Base-by-base conservation (phyloP, 1,284 basidiomycete genomes). In the Neolentinus lepideus region DNA sequence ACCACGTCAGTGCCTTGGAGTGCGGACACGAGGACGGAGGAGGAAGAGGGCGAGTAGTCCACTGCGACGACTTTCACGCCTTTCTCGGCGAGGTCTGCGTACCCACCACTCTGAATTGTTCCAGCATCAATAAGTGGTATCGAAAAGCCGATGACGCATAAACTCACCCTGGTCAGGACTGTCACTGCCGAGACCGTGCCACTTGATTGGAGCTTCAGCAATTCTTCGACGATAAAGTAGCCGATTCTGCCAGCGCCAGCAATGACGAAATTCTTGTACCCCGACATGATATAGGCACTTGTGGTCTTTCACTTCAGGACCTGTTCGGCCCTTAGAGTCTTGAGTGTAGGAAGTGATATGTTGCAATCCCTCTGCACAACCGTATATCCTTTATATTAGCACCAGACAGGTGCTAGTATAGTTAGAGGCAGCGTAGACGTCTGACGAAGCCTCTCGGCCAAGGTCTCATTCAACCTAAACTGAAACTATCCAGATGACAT, bases 171-270 rank as follows among this genome's bases (percentile, higher is more conserved):
- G 27, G 59, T 54, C 11, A 61, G 43, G 16, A 61, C 36, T n/a
- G 25, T 36, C 29, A 61, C 58, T 26, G 6, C 54, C 6, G 54
- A 25, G 33, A 61, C 51, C 1, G 33, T 52, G 1, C 58, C 60
- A 12, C 24, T 12, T 6, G 22, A 45, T 47, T 64, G 62, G 27
- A 57, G 56, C 47, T 60, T 58, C 45, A 67, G 53, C 2, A 67
- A 52, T 26, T 63, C 63, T 12, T 64, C 60, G 48, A 59, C 57
- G 45, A 67, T 60, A 51, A 61, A 63, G 12, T 46, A 29, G 11
- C 65, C 65, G 38, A 66, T 47, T 16, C 59, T 58, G 22, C 65
- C 65, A 2, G 59, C 62, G 14, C 65, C 65, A 0, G 59, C 61
- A 22, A 66, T 46, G 33, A 65, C 61, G 47, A 67, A 66, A 10